Evolutionary conservation across 805 yeast species (phyloP), one percentile per base, ranked within the genome.

Genomic region (Pichia scutulata): DNA sequence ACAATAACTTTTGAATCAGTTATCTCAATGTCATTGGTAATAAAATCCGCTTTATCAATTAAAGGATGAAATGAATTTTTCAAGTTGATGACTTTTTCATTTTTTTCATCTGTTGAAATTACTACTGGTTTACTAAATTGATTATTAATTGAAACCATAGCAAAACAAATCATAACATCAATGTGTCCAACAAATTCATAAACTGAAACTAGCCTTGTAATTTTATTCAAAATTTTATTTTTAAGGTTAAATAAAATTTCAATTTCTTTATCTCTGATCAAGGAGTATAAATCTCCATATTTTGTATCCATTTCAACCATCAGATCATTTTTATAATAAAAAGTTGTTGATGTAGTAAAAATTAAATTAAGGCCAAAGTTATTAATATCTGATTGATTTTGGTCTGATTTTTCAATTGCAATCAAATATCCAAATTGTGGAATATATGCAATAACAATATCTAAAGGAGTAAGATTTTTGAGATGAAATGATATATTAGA

Each of bases 31-130:
- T 63, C 71, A 56, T 78, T 79, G 1, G 78, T 68, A 16, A 76
- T 71, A 52, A 70, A 73, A 13, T 47, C 18, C 14, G 25, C 1
- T 14, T 33, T 39, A 8, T 43, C 21, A 6, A 47, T 12, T 7
- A 78, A 55, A 0, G 78, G 72, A 57, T 78, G 80, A 23, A 78
- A 62, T 0, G 81, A 81, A 1, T 67, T 61, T 18, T 54, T 54
- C 16, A 77, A 65, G 3, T 62, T 60, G 26, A 56, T 33, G 3
- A 33, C 14, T 12, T 25, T 14, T 7, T 16, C 9, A 23, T 40
- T n/a, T 19, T 39, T 22, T 0, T 59, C 50, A 10, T 63, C 55
- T 0, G 59, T 62, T 2, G 56, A 51, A 10, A 57, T 60, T 6
- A 73, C 48, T 3, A 56, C 53, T 8, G 79, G 79, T 49, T 64